Evolutionary conservation across 1,284 basidiomycete species (phyloP), one percentile per base, ranked within the genome.

Genomic region (Peniophora sp.): DNA sequence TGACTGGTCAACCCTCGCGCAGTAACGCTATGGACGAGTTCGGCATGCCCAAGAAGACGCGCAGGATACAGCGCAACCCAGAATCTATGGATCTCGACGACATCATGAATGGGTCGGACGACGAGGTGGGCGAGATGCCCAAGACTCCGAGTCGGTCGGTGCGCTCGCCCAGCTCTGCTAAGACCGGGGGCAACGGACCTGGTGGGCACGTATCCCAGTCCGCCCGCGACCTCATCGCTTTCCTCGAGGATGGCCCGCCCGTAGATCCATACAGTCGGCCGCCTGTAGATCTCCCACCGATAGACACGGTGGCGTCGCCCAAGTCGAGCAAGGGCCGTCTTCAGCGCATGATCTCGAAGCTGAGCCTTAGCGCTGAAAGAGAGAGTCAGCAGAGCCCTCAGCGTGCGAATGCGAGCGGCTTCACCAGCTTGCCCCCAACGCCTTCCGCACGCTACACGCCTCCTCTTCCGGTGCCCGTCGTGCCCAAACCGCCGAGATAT

Each of bases 51-150:
- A 65, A 17, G 58, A 74, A 77, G 41, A 78, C 72, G 10, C 73
- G 79, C 36, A 77, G 69, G 56, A 61, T 76, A 36, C 75, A 73
- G 51, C 72, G 70, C 45, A 79, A 81, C 57, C 70, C 75, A 38
- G 87, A 88, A 61, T 85, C 83, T 10, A 60, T 89, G 54, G 81
- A 88, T 61, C 59, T 88, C 55, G 87, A 89, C 59, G 85, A 87
- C 53, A 65, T 87, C 36, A 81, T 87, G 79, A 77, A 71, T 43
- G 80, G 74, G 43, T 83, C 77, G 14, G 85, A 83, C 56, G 79
- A 78, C 23, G 81, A 83, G 19, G 69, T 69, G 14, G 63, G 61
- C 23, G 59, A 35, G 39, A 51, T 56, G 27, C 34, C 58, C 35
- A 55, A 51, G 55, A 53, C 57, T 23, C 55, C 56, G 50, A 47